Evolutionary conservation across 2,329 filamentous ascomycete genomes (phyloP).

Genomic region (Claviceps pusilla): DNA sequence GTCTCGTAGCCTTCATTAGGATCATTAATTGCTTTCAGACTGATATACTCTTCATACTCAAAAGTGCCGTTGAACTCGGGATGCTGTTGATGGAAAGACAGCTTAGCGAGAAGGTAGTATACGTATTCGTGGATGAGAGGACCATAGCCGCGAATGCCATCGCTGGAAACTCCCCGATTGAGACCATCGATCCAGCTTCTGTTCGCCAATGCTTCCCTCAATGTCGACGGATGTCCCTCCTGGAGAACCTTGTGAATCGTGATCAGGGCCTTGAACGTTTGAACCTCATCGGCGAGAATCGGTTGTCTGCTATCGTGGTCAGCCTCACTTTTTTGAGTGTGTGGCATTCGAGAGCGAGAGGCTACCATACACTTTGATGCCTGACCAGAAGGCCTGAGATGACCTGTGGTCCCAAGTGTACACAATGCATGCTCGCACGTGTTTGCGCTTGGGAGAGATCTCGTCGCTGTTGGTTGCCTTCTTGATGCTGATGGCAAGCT

Average conservation of each 20-base stretch:
- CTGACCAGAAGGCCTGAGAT: constrained; percentile 86
- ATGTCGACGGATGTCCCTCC: constrained; percentile 77
- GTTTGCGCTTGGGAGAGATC: constrained; percentile 62
- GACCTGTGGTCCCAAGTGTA: constrained; percentile 99
- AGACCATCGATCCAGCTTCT: constrained; percentile 85
- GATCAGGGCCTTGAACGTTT: constrained; percentile 97
- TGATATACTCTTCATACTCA: constrained; percentile 98
- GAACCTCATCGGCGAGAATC: constrained; percentile 94
- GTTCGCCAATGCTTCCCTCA: constrained; percentile 81
- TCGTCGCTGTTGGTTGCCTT: constrained; percentile 57
- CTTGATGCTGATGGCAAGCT: constrained; percentile 54
- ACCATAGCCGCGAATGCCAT: constrained; percentile 78
- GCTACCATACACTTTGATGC: constrained; percentile 82
- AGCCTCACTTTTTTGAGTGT: not conserved
- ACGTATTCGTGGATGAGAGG: constrained; percentile 94
- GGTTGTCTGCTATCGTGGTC: constrained; percentile 50
- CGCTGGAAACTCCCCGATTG: constrained; percentile 65
- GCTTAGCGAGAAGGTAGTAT: constrained; percentile 83
- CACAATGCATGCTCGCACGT: constrained; percentile 94
- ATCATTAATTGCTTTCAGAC: constrained; percentile 93
- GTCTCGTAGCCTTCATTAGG: constrained; percentile 97
- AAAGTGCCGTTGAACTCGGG: constrained; percentile 98
- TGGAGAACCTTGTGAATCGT: constrained; percentile 96
- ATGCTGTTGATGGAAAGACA: constrained; percentile 92
- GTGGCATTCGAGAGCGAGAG: not conserved